Percentiles rank a stretch among this genome's conserved stretches.
These are phyloP conservation scores for Chloranthus sessilifolius DNA, from an alignment of 164 flowering plant species.

Conservation along the genomic window DNA sequence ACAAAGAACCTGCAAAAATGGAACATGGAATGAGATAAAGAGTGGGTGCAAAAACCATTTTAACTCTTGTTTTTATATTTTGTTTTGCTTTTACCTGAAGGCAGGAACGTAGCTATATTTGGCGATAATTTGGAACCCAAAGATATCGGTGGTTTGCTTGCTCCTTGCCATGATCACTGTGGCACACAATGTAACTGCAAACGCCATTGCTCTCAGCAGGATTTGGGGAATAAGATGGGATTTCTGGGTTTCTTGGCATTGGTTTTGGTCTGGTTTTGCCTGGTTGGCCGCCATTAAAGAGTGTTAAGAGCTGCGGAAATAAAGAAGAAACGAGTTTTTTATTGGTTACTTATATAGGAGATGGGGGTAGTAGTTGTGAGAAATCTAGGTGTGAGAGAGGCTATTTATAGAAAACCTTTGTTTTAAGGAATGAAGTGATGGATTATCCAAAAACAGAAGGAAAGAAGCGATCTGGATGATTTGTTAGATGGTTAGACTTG, in stretches of 20 bases:
- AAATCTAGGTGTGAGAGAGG: too few relatives aligned
- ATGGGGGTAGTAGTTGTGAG: too few relatives aligned
- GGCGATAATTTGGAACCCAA: slow-evolving; percentile 28
- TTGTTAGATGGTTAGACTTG: too few relatives aligned
- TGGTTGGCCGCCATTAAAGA: slow-evolving; percentile 16
- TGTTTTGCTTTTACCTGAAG: slow-evolving; percentile 26
- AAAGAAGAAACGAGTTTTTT: too few relatives aligned
- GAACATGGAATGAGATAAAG: background rate
- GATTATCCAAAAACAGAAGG: too few relatives aligned
- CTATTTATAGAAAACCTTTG: too few relatives aligned
- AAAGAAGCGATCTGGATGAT: too few relatives aligned
- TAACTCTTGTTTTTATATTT: background rate
- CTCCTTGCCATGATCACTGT: slow-evolving; percentile 25
- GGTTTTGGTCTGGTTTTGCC: slow-evolving; percentile 7
- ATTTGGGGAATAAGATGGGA: slow-evolving; percentile 25
- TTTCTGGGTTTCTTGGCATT: background rate
- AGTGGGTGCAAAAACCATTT: background rate
- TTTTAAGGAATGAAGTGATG: too few relatives aligned
- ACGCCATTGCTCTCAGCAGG: slow-evolving; percentile 30
- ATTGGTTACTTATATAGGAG: too few relatives aligned
- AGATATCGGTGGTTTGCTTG: slow-evolving; percentile 17
- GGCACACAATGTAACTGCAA: slow-evolving; percentile 29
- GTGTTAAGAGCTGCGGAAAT: too few relatives aligned
- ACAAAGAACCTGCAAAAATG: slow-evolving; percentile 41
- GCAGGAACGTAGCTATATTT: slow-evolving; percentile 37